Percentiles rank a stretch among this genome's conserved stretches.
Evolutionary conservation across 306 rosid genomes (phyloP).

Genomic region (Dalbergia oliveri): DNA sequence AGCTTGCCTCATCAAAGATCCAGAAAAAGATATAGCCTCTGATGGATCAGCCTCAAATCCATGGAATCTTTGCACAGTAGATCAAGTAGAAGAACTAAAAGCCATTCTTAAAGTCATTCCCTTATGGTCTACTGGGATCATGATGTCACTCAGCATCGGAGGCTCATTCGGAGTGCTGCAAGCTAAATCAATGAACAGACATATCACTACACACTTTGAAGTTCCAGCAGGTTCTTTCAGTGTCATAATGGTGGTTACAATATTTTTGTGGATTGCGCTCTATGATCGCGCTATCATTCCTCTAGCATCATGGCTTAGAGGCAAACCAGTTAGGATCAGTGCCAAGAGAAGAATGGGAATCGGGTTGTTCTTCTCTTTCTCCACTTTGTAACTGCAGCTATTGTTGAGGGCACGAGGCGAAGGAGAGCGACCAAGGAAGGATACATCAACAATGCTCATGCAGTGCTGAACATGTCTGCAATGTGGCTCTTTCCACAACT

Average conservation of each 20-base stretch:
- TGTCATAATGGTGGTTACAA: conserved; percentile 45
- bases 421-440: conserved; percentile 56
- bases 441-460: conserved; percentile 27
- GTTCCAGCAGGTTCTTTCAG: conserved; percentile 69
- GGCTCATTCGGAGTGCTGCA: conserved; percentile 66
- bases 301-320: conserved; percentile 63
- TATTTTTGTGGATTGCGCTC: conserved; percentile 58
- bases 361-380: conserved; percentile 58
- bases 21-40: conserved; percentile 54
- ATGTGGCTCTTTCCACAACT: conserved; percentile 74
- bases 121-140: conserved; percentile 66
- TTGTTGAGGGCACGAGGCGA: conserved; percentile 56
- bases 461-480: conserved; percentile 68
- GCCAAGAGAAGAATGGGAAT: conserved; percentile 69
- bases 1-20: conserved; percentile 63
- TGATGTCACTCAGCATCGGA: conserved; percentile 57
- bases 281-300: conserved; percentile 68
- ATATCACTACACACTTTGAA: conserved; percentile 54
- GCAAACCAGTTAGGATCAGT: conserved; percentile 57
- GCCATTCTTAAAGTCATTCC: conserved; percentile 70
- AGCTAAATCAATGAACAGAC: conserved; percentile 70
- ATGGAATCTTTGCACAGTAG: conserved; percentile 71
- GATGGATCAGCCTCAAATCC: conserved; percentile 69
- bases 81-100: conserved; percentile 76
- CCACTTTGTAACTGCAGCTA: conserved; percentile 54